Evolutionary conservation across 139 green algal genomes (phyloP), one percentile per base, ranked within the genome.

Genomic region (Choricystis sp.): DNA sequence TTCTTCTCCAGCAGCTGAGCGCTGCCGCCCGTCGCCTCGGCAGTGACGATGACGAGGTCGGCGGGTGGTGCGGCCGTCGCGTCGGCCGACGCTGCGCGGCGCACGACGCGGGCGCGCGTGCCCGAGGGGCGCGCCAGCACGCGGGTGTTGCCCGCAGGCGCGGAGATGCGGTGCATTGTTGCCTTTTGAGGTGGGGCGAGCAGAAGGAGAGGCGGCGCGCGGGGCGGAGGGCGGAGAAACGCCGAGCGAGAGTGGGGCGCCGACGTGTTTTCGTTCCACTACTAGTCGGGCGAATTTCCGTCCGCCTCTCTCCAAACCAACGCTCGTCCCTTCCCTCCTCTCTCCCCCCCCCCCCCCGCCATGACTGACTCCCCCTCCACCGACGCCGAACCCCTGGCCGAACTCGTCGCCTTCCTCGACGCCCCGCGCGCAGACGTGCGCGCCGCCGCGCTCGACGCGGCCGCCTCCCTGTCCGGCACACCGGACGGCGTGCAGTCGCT

Each of bases 381-480:
- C n/a, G n/a, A n/a, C n/a, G n/a, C n/a, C n/a, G n/a, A n/a, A n/a
- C n/a, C n/a, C n/a, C n/a, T n/a, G n/a, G n/a, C n/a, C n/a, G n/a
- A n/a, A n/a, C n/a, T n/a, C n/a, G n/a, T n/a, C n/a, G n/a, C n/a
- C n/a, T n/a, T n/a, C n/a, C n/a, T n/a, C 31, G 0, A 19, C 57
- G 24, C 20, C 2, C 30, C 52, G 29, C 65, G 69, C 62, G 63
- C 71, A 28, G 59, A 72, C 20, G 52, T 64, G 25, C 66, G 71
- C 25, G 80, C 85, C 2, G 76, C 75, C 3, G 77, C 84, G 23
- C 77, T 91, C 21, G 78, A 91, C 3, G 58, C 72, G 21, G 84
- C 82, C n/a, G n/a, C n/a, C n/a, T n/a, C n/a, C 0, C 62, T 91
- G 31, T 79, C 81, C 0, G 84, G 71, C 23, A 73, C 65, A 0